Evolutionary conservation across 202 grass and related monocot species (phyloP).

Genomic region (Zizania palustris): DNA sequence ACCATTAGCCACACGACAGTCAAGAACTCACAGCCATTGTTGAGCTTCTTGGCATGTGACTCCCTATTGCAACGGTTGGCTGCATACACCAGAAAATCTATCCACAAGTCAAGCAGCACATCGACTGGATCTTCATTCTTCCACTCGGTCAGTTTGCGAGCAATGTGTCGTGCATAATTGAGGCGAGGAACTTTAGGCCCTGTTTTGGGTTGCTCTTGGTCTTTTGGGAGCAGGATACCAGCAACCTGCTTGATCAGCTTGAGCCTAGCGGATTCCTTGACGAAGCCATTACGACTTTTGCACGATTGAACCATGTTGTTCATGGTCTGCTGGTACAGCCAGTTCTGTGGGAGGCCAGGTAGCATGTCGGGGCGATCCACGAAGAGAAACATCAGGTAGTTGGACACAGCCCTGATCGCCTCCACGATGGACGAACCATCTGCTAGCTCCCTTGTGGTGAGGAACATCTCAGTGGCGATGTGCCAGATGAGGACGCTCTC

Average conservation of each 20-base stretch:
- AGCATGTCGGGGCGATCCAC: background rate
- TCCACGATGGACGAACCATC: background rate
- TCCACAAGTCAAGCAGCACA: background rate
- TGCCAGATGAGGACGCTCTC: slow-evolving; percentile 63
- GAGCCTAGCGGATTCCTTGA: background rate
- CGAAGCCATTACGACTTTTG: background rate
- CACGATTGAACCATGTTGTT: background rate
- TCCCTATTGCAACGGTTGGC: background rate
- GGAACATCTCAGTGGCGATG: slow-evolving; percentile 56
- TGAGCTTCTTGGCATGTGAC: slow-evolving; percentile 2
- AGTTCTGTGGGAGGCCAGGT: background rate
- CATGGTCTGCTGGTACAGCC: background rate
- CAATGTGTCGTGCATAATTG: background rate
- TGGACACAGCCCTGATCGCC: background rate
- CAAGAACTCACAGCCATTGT: background rate
- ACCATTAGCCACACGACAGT: slow-evolving; percentile 8
- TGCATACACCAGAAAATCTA: background rate
- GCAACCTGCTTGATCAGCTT: background rate
- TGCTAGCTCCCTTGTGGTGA: background rate
- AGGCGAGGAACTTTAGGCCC: background rate
- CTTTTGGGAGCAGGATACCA: background rate
- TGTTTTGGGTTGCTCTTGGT: too few relatives aligned
- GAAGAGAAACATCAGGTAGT: slow-evolving; percentile 54
- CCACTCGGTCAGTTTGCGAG: fast-evolving
- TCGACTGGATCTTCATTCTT: background rate